These are phyloP conservation scores for Striga asiatica DNA, from an alignment of 257 asterid species.

Conservation along the genomic window DNA sequence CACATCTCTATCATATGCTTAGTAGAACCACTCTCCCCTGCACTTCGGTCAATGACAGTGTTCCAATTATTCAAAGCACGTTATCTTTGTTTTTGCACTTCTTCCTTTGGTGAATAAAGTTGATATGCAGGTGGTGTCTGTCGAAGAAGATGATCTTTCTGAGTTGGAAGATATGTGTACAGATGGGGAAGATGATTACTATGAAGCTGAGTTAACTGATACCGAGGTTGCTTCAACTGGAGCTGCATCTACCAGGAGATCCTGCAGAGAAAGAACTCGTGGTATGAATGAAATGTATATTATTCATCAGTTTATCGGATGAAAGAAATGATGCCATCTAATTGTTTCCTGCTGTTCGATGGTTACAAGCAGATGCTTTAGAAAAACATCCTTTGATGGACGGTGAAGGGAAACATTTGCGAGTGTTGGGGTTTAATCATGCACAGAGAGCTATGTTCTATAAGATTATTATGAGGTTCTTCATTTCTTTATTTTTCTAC, in stretches of 20 bases:
- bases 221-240: slow-evolving; percentile 62
- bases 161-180: slow-evolving; percentile 91
- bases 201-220: slow-evolving; percentile 85
- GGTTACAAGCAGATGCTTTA: slow-evolving; percentile 44
- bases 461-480: slow-evolving; percentile 85
- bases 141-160: slow-evolving; percentile 96
- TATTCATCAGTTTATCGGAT: not conserved
- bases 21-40: no score
- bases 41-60: no score
- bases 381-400: slow-evolving; percentile 88
- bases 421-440: slow-evolving; percentile 86
- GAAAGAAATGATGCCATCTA: slow-evolving; percentile 2
- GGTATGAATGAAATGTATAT: slow-evolving; percentile 37
- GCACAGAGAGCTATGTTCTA: slow-evolving; percentile 79
- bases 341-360: slow-evolving; percentile 9
- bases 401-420: slow-evolving; percentile 87
- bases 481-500: no score
- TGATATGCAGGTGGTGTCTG: slow-evolving; percentile 74
- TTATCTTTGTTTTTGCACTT: no score
- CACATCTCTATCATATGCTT: no score
- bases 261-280: slow-evolving; percentile 57
- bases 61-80: no score
- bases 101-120: no score
- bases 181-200: slow-evolving; percentile 91
- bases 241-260: slow-evolving; percentile 46